These are phyloP conservation scores for Ettlia oleoabundans DNA, from an alignment of 139 green algal species.

Conservation along the genomic window DNA sequence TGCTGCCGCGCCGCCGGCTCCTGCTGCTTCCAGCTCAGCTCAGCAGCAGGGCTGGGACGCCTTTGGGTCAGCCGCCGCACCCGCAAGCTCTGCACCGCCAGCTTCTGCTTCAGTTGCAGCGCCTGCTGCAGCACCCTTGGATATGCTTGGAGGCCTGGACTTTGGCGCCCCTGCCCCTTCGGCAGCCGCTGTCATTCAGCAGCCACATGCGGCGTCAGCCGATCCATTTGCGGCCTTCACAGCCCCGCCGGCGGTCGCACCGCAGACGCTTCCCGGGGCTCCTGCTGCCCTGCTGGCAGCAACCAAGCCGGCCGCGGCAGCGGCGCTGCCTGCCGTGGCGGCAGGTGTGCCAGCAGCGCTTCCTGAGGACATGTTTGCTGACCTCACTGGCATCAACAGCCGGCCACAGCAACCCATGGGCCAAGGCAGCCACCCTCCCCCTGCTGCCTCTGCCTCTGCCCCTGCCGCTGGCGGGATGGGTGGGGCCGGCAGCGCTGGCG, in stretches of 20 bases:
- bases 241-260: no score
- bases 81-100: not conserved
- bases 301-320: conserved; percentile 9
- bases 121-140: not conserved
- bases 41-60: conserved; percentile 4
- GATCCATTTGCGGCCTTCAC: conserved; percentile 2
- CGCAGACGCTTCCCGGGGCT: no score
- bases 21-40: no score
- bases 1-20: not conserved
- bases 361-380: conserved; percentile 56
- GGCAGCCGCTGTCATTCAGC: not conserved
- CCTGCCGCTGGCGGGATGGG: not conserved
- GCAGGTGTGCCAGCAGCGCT: conserved; percentile 26
- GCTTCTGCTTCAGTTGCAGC: not conserved
- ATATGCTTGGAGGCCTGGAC: conserved; percentile 12
- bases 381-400: conserved; percentile 28
- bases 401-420: conserved; percentile 14
- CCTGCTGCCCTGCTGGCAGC: not conserved
- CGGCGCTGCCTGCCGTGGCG: no score
- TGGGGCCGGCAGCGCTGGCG: not conserved
- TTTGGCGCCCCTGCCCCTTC: not conserved
- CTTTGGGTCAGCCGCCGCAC: conserved; percentile 23
- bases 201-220: not conserved
- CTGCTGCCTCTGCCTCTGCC: not conserved
- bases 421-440: not conserved